Base-by-base conservation (phyloP, 2,329 filamentous ascomycete species). In the Acephala macrosclerotiorum region DNA sequence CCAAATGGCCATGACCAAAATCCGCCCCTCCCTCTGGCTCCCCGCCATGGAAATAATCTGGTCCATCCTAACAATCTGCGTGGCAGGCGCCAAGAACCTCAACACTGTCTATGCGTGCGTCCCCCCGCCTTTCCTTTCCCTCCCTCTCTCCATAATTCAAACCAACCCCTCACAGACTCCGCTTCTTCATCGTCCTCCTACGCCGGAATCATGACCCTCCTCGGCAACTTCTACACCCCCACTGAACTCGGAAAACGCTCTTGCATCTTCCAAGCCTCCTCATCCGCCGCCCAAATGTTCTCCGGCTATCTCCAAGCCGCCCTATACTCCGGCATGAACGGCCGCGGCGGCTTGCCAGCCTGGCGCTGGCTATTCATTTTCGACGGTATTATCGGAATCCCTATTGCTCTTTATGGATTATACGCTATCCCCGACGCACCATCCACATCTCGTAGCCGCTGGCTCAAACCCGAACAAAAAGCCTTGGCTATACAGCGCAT, bases 321-420 rank as follows among this genome's bases (percentile, higher is more conserved):
- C 3, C 70, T 80, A 0, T 79, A 80, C 60, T 70, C 68, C 1
- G 75, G 77, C 8, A 77, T 81, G 72, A 73, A 81, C 45, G 77
- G 78, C 0, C 69, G 68, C 2, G 62, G 69, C 6, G 78, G 78
- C 0, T 69, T 80, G 0, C 61, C 74, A 0, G 81, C 76, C 0
- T 82, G 79, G 80, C 75, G 77, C 42, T 82, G 79, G 80, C 76
- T 82, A 8, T 83, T 82, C 57, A 73, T 77, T 53, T 78, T 84
- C 58, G 83, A 85, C 68, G 83, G 83, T 3, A 74, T 85, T 29
- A 82, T 87, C 65, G 85, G 83, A 1, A 58, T 87, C 0, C 84
- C 84, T 0, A 77, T 87, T 2, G 84, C 84, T 1, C 36, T 85
- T 2, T 86, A 83, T 66, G 84, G 84, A 26, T 81, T 82, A 67